Evolutionary conservation across 2,329 filamentous ascomycete genomes (phyloP), one percentile per base, ranked within the genome.

Genomic region (Fusarium brevicatenulatum): DNA sequence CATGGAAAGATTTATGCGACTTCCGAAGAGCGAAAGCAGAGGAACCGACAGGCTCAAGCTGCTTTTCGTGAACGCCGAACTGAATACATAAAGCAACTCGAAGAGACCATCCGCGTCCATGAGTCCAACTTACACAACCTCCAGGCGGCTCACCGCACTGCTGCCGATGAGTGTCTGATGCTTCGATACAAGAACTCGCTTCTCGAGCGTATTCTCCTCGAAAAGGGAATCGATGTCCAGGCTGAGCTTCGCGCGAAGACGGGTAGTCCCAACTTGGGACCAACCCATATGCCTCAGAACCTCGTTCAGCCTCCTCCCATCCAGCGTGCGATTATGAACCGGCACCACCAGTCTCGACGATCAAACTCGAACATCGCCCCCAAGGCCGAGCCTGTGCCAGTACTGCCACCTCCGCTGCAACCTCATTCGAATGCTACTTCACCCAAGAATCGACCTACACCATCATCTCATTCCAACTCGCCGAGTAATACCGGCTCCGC

Each of bases 81-180:
- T 62, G 96, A 99, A 86, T 99, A 99, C 83, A 99, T 99, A 86
- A 98, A 98, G 86, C 96, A 99, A 83, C 89, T 99, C 32, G 96
- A 99, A 85, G 94, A 95, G 77, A 97, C 95, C 63, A 98, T 99
- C 83, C 95, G 96, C 80, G 93, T 96, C 77, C 95, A 98, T 87
- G 96, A 99, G 84, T 94, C 97, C 78, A 95, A 94, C 78, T 87
- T 98, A 63, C 93, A 97, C 78, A 97, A 91, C 79, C 88, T 99
- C 68, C 96, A 98, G 84, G 93, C 95, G 79, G 97, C 95, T 74
- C 96, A 98, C 81, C 93, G 96, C 77, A 95, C 91, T 79, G 96
- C 96, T 65, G 95, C 95, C 65, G 96, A 98, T 82, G 96, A 98
- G 83, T 98, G 96, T 81, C 85, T 98, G 79, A 98, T 99, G 96